Conservation (phyloP, 805 yeast species). For the Saccharomycopsis fermentans region DNA sequence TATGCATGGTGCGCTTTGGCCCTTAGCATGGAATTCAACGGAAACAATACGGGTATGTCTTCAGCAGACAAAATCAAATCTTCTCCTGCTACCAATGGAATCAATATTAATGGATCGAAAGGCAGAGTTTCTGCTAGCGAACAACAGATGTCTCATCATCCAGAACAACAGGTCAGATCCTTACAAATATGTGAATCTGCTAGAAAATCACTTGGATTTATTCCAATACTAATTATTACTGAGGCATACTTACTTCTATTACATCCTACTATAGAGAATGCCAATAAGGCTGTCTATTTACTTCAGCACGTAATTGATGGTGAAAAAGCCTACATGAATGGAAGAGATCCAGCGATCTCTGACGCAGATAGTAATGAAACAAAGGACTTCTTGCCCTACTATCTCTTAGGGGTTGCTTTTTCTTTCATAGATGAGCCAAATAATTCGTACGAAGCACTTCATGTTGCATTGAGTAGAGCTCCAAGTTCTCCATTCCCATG, state of each 20-base stretch:
- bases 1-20: conserved; percentile 46
- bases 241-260: conserved; percentile 41
- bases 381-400: conserved; percentile 47
- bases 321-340: conserved; percentile 5
- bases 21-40: conserved; percentile 34
- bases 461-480: conserved; percentile 43
- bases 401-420: conserved; percentile 43
- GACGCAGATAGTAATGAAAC: conserved; percentile 22
- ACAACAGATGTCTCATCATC: not conserved
- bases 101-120: conserved; percentile 27
- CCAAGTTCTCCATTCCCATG: conserved; percentile 50
- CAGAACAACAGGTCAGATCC: conserved; percentile 23
- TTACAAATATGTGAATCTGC: conserved; percentile 40
- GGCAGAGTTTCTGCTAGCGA: not conserved
- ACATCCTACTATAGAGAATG: conserved; percentile 24
- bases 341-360: conserved; percentile 19
- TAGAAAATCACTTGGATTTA: conserved; percentile 33
- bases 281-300: conserved; percentile 29
- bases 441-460: conserved; percentile 45
- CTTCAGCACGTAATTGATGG: conserved; percentile 26
- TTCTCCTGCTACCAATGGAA: conserved; percentile 29
- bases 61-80: no score
- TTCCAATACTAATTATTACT: conserved; percentile 35
- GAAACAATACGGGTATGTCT: not conserved
- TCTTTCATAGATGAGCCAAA: conserved; percentile 36